Conservation (phyloP, 1,284 basidiomycete genomes). For the Inonotus hispidus region DNA sequence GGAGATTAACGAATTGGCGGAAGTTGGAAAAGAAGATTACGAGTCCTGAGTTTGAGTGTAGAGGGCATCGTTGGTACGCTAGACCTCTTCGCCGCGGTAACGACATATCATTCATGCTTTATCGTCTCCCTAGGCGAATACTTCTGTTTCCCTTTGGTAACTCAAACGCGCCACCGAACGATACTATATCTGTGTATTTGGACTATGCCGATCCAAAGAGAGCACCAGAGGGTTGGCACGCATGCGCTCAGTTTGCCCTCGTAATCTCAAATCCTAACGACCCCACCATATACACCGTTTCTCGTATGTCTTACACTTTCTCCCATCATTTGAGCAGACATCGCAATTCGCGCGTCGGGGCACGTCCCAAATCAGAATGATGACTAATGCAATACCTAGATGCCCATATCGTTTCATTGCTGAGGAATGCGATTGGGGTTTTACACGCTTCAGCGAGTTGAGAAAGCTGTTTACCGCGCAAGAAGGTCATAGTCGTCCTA, state of each 20-base stretch:
- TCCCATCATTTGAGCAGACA: too few species aligned
- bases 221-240: constrained; percentile 99
- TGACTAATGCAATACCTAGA: constrained; percentile 47
- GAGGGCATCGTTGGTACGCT: constrained; percentile 93
- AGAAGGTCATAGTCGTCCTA: too few species aligned
- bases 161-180: constrained; percentile 98
- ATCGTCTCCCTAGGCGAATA: constrained; percentile 73
- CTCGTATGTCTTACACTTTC: constrained; percentile 61
- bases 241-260: constrained; percentile 98
- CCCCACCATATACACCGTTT: constrained; percentile 95
- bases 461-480: constrained; percentile 87
- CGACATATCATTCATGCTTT: constrained; percentile 10
- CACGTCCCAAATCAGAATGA: constrained; percentile 7
- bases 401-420: constrained; percentile 99
- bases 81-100: constrained; percentile 17
- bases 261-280: constrained; percentile 96
- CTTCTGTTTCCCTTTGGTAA: constrained; percentile 99
- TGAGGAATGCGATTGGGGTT: constrained; percentile 99
- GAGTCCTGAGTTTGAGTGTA: constrained; percentile 94
- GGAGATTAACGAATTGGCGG: too few species aligned
- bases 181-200: constrained; percentile 98
- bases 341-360: background rate
- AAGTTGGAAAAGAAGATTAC: too few species aligned
- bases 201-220: constrained; percentile 99
- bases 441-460: constrained; percentile 97